Evolutionary conservation across 2,329 filamentous ascomycete genomes (phyloP).

Genomic region (Drechslerella dactyloides): DNA sequence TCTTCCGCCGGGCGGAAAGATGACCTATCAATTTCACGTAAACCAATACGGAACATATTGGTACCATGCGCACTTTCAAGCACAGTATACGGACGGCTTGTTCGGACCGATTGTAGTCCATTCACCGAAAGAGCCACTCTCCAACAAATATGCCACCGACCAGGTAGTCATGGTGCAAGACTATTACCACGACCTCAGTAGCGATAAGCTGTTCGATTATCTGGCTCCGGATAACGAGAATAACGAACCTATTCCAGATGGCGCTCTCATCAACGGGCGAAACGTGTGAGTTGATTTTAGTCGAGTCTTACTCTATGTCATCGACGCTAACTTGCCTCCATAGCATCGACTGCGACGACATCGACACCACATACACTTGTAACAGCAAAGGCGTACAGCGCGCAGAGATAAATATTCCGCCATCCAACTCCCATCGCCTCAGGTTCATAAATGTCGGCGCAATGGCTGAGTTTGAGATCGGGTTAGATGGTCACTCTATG

Average conservation of each 20-base stretch:
- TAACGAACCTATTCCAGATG: constrained; percentile 71
- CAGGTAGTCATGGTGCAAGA: constrained; percentile 73
- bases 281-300: constrained; percentile 27
- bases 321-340: not conserved
- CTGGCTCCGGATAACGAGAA: constrained; percentile 64
- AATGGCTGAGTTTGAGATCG: constrained; percentile 74
- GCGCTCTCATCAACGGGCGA: constrained; percentile 68
- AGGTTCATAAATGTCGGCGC: constrained; percentile 74
- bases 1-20: constrained; percentile 68
- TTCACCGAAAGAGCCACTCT: constrained; percentile 64
- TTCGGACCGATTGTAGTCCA: constrained; percentile 72
- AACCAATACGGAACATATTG: constrained; percentile 63
- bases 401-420: constrained; percentile 62
- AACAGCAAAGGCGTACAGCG: constrained; percentile 51
- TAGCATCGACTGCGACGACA: constrained; percentile 48
- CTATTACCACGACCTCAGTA: constrained; percentile 70
- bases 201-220: constrained; percentile 64
- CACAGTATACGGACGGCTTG: constrained; percentile 72
- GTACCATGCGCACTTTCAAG: constrained; percentile 72
- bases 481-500: constrained; percentile 69
- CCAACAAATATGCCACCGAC: constrained; percentile 66
- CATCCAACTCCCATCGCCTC: constrained; percentile 68
- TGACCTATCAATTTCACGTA: constrained; percentile 73
- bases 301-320: not conserved
- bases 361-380: constrained; percentile 46